Conservation (phyloP, 371 early-diverging fungal species). For the Saksenaea oblongispora region DNA sequence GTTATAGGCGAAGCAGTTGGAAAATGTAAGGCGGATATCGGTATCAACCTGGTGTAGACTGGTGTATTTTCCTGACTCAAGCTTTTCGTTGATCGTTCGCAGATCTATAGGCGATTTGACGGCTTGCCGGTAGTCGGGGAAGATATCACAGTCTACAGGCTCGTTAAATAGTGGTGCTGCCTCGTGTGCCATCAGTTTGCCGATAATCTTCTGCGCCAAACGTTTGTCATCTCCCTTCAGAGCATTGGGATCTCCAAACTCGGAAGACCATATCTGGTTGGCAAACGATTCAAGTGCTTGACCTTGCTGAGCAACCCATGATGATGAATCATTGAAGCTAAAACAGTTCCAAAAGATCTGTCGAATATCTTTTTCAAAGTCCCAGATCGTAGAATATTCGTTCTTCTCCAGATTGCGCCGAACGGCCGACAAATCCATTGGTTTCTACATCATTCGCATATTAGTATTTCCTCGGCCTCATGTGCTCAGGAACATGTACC, state of each 20-base stretch:
- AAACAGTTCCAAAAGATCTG: conserved; percentile 89
- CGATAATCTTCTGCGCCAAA: conserved; percentile 37
- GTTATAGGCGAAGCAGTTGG: conserved; percentile 94
- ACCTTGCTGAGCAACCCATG: conserved; percentile 47
- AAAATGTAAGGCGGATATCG: conserved; percentile 69
- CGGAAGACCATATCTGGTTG: conserved; percentile 43
- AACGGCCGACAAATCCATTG: conserved; percentile 96
- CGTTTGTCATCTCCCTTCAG: conserved; percentile 39
- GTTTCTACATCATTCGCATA: conserved; percentile 38
- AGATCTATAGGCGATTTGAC: conserved; percentile 97
- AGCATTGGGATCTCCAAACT: conserved; percentile 38
- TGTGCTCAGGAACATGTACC: not conserved
- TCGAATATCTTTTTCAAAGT: conserved; percentile 60
- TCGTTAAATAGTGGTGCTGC: conserved; percentile 61
- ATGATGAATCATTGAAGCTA: conserved; percentile 83
- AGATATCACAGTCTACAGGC: conserved; percentile 91
- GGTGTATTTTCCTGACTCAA: conserved; percentile 65
- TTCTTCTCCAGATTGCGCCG: conserved; percentile 69
- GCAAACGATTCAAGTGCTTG: conserved; percentile 38
- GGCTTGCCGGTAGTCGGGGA: conserved; percentile 85
- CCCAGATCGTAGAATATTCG: conserved; percentile 45
- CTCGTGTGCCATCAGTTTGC: conserved; percentile 40
- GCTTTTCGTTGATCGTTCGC: conserved; percentile 81
- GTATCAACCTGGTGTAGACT: conserved; percentile 49
- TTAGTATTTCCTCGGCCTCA: not conserved